Conservation (phyloP, 2,329 filamentous ascomycete species). For the Parascedosporium putredinis region DNA sequence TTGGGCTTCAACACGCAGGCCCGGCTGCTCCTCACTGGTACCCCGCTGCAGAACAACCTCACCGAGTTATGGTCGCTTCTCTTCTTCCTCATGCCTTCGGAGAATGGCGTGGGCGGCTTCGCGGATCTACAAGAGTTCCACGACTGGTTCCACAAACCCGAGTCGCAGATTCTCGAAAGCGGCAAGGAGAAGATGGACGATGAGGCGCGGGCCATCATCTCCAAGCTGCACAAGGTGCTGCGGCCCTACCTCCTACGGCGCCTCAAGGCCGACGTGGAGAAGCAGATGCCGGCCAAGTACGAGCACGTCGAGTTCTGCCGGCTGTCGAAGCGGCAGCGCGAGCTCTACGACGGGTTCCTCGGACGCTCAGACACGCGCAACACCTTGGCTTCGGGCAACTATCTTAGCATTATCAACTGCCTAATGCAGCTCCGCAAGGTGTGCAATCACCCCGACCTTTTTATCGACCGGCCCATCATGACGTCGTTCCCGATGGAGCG, state of each 20-base stretch:
- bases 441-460: slow-evolving; percentile 95
- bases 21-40: slow-evolving; percentile 81
- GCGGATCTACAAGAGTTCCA: slow-evolving; percentile 94
- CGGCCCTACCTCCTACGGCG: slow-evolving; percentile 84
- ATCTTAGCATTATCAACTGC: slow-evolving; percentile 96
- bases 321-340: slow-evolving; percentile 86
- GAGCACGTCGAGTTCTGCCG: slow-evolving; percentile 95
- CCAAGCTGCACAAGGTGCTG: slow-evolving; percentile 86
- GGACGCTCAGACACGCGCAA: slow-evolving; percentile 80
- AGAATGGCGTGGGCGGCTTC: slow-evolving; percentile 78
- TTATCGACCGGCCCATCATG: slow-evolving; percentile 90
- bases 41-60: slow-evolving; percentile 91
- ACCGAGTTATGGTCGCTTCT: slow-evolving; percentile 94
- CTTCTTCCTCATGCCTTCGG: slow-evolving; percentile 92
- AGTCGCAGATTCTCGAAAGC: slow-evolving; percentile 92
- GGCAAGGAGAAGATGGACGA: slow-evolving; percentile 90
- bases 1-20: slow-evolving; percentile 87
- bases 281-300: slow-evolving; percentile 97
- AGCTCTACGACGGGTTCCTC: slow-evolving; percentile 94
- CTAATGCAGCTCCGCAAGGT: slow-evolving; percentile 96
- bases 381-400: slow-evolving; percentile 85
- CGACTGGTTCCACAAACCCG: slow-evolving; percentile 89
- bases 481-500: slow-evolving; percentile 88
- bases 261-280: slow-evolving; percentile 93
- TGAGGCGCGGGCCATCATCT: slow-evolving; percentile 82